Percentiles rank a stretch among this genome's conserved stretches.
Evolutionary conservation across 257 asterid species (phyloP).

Genomic region (Agastache rugosa): DNA sequence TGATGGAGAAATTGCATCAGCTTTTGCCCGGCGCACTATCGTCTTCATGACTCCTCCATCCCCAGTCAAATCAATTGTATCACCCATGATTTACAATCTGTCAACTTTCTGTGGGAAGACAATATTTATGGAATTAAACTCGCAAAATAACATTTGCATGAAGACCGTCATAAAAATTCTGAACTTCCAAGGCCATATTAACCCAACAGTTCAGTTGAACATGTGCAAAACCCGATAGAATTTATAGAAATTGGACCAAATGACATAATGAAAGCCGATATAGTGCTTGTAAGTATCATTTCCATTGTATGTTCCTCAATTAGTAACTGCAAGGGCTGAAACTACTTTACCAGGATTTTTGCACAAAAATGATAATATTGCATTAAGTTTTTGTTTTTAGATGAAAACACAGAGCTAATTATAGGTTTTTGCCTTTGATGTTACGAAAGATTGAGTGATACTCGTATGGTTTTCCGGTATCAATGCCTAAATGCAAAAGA

Average conservation of each 20-base stretch:
- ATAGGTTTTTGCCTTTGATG: not conserved
- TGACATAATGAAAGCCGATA: not conserved
- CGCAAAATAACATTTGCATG: not conserved
- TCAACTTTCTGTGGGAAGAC: slow-evolving; percentile 44
- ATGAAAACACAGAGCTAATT: too few species aligned
- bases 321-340: not conserved
- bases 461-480: not conserved
- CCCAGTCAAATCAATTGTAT: slow-evolving; percentile 78
- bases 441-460: not conserved
- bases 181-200: not conserved
- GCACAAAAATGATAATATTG: not conserved
- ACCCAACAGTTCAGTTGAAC: slow-evolving; percentile 8
- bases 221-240: slow-evolving; percentile 9
- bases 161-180: not conserved
- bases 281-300: not conserved
- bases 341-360: not conserved
- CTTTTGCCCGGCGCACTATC: slow-evolving; percentile 68
- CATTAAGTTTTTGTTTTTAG: not conserved
- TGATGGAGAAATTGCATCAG: slow-evolving; percentile 85
- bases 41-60: slow-evolving; percentile 96
- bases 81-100: slow-evolving; percentile 60
- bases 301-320: not conserved
- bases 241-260: slow-evolving; percentile 8
- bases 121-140: slow-evolving; percentile 22
- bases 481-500: not conserved